These are phyloP conservation scores for Schizosaccharomyces japonicus DNA, from an alignment of 805 yeast genomes.

Conservation along the genomic window DNA sequence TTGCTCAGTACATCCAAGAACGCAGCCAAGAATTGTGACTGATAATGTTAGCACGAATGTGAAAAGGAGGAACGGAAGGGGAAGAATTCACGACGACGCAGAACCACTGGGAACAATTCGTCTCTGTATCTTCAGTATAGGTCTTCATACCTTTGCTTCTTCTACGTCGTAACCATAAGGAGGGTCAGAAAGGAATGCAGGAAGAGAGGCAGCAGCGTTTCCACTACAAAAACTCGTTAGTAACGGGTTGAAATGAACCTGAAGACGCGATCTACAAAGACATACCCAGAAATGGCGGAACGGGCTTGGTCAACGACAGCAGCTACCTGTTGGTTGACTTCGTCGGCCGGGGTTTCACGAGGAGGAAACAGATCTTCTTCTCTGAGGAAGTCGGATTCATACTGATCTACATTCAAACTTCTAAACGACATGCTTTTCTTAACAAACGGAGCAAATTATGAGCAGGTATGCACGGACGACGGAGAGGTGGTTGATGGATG, in stretches of 20 bases:
- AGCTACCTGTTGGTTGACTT: background rate
- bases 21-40: background rate
- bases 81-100: background rate
- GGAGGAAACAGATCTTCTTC: background rate
- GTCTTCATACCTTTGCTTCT: background rate
- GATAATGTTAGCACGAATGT: background rate
- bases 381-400: background rate
- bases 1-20: constrained; percentile 47
- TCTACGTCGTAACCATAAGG: constrained; percentile 1
- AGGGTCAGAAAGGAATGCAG: background rate
- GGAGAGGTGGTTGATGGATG: background rate
- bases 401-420: background rate
- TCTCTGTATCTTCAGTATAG: background rate
- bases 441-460: too few relatives aligned
- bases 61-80: background rate
- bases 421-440: background rate
- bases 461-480: background rate
- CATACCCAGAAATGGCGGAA: background rate
- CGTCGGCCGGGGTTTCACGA: background rate
- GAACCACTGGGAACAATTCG: background rate
- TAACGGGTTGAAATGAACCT: background rate
- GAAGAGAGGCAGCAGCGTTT: background rate
- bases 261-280: background rate
- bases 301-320: background rate
- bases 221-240: background rate